Base-by-base conservation (phyloP, 306 rosid species). In the Trifolium fragiferum region DNA sequence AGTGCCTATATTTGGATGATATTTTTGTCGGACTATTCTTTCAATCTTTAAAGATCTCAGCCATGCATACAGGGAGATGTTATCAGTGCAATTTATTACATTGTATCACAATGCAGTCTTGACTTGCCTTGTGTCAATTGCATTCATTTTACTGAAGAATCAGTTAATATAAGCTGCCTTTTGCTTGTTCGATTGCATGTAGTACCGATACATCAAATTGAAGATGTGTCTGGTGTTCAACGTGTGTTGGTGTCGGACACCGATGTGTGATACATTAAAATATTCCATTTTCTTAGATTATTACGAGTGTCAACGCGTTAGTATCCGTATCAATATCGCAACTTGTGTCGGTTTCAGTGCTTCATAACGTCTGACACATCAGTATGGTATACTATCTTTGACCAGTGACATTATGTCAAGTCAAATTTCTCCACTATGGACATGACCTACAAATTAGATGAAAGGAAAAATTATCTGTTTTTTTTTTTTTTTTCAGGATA, bases 401-500 rank as follows among this genome's bases (percentile, higher is more conserved):
- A 44, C 33, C 80, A 76, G 44, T 76, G 54, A 59, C 32, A 54
- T 66, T 41, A 40, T 54, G 41, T 53, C 23, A 23, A 13, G 58
- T 58, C 14, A 33, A 58, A 68, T 68, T 59, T 59, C 51, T 44
- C 69, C 41, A 12, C 7, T 20, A 20, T 59, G 70, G 44, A 32
- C 53, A 58, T 47, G 70, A 6, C 64, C 46, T 16, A 46, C 65
- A 53, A 47, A 63, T 70, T 33, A 16, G 64, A 64, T 44, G 64
- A 81, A 43, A 40, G 10, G 46, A 51, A 62, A 38, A 19, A 23
- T 78, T 51, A 43, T 35, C 20, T 30, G 33, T 30, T 30, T 32
- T 20, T 68, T 54, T 15, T 46, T 67, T 46, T 57, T 41, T 76
- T 73, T 50, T 77, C 90, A 93, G 97, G 91, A 86, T 66, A 84